Base-by-base conservation (phyloP, 2,329 filamentous ascomycete genomes). In the Alternaria viburni region DNA sequence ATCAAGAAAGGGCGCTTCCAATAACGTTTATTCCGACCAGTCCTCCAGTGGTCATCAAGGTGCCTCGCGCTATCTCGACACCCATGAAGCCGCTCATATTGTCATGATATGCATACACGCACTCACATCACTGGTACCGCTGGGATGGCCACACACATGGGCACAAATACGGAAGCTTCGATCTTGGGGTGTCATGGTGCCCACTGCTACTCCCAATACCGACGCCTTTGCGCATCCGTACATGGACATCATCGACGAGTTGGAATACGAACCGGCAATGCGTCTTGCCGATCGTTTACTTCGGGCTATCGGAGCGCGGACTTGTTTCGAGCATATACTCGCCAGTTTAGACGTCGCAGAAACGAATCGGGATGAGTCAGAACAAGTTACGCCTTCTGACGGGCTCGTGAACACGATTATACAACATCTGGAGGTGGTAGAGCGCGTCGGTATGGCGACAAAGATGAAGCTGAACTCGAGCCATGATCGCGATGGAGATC, bases 191-290 rank as follows among this genome's bases (percentile, higher is more conserved):
- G 65, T 77, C 12, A 67, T 77, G 19, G 49, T 76, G 19, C 75
- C 77, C 1, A 62, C 67, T 26, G 59, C 65, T 11, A 58, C 69
- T 25, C 62, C 67, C 9, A 47, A 69, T 6, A 59, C 57, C 2
- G 67, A 79, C 74, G 17, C 71, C 62, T 67, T 71, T 73, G 54
- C 52, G 10, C 64, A 78, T 45, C 72, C 74, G 72, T 64, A 82
- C 56, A 57, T 79, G 21, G 66, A 70, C 10, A 78, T 80, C 26
- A 73, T 75, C 21, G 78, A 86, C 68, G 80, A 78, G 41, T 74
- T 86, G 13, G 85, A 86, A 63, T 83, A 86, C 71, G 84, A 86
- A 43, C 78, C 84, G 25, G 85, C 84, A 17, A 70, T 86, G 47
- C 82, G 84, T 21, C 76, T 88, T 30, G 76, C 84, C n/a, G 81